A percentile compares a stretch with the other conserved stretches of the same genome.
These are phyloP conservation scores for Perkinsus chesapeaki DNA, from an alignment of 169 alveolate genomes.

Conservation along the genomic window DNA sequence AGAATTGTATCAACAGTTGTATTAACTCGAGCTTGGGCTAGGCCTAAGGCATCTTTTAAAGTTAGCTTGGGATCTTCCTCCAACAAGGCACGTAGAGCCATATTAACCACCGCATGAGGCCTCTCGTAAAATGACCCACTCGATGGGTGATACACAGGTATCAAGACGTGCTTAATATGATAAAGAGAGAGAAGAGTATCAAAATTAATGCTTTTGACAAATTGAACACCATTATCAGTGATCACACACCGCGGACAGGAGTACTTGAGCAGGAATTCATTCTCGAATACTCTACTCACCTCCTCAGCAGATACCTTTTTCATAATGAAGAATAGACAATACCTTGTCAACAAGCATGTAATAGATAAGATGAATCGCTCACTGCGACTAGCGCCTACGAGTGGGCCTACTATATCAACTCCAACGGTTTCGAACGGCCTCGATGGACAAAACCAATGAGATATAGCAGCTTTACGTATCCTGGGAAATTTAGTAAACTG, in stretches of 20 bases:
- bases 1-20: neutral
- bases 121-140: neutral
- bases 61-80: neutral
- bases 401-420: neutral
- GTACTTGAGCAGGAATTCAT: neutral
- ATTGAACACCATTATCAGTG: neutral
- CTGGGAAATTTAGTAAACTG: neutral
- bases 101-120: neutral
- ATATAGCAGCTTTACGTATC: neutral
- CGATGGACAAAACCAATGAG: neutral
- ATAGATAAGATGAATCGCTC: neutral
- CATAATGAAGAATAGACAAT: neutral
- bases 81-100: neutral
- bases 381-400: neutral
- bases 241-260: neutral
- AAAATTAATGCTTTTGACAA: neutral
- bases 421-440: neutral
- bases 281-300: neutral
- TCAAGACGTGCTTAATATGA: neutral
- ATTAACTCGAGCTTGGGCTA: neutral
- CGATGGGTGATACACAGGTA: neutral
- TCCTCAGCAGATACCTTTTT: neutral
- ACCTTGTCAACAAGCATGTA: neutral
- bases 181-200: neutral
- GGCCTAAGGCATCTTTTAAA: neutral